Conservation (phyloP, 208 protist genomes). For the Trypanosoma platydactyli region DNA sequence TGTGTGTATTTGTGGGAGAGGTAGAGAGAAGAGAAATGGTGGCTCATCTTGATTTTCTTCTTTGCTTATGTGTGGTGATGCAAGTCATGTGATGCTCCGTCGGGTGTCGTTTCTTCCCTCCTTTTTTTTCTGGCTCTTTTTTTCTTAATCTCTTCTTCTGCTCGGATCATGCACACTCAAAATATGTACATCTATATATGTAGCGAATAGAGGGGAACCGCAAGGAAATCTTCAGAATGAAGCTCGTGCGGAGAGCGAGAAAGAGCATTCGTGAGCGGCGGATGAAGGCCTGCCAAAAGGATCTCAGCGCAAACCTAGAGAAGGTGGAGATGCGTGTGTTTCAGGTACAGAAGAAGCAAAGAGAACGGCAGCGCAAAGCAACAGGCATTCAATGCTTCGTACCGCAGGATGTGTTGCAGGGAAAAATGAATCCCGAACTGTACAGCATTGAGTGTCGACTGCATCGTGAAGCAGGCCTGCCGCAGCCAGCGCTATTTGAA, state of each 20-base stretch:
- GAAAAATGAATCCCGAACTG: slow-evolving; percentile 76
- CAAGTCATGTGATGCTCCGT: too few relatives aligned
- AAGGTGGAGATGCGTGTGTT: slow-evolving; percentile 87
- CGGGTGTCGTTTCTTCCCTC: not conserved
- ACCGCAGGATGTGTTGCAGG: slow-evolving; percentile 55
- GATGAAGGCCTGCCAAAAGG: slow-evolving; percentile 87
- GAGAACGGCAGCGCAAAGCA: slow-evolving; percentile 35
- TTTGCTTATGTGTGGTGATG: too few relatives aligned
- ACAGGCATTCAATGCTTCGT: slow-evolving; percentile 37
- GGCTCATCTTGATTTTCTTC: too few relatives aligned
- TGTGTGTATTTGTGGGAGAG: not conserved
- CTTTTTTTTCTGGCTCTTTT: slow-evolving; percentile 12
- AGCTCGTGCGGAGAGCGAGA: slow-evolving; percentile 78
- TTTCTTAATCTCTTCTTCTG: slow-evolving; percentile 1
- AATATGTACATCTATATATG: too few relatives aligned
- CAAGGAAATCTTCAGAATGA: slow-evolving; percentile 42
- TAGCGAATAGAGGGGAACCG: not conserved
- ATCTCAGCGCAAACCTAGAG: slow-evolving; percentile 73
- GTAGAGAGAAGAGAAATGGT: not conserved
- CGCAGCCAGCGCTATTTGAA: slow-evolving; percentile 67
- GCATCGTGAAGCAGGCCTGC: slow-evolving; percentile 74
- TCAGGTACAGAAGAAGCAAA: slow-evolving; percentile 49
- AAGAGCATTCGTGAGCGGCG: slow-evolving; percentile 88
- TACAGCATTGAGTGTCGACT: slow-evolving; percentile 84
- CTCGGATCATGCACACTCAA: not conserved